Evolutionary conservation across 768 basidiomycete genomes (phyloP).

Genomic region (Wakefieldia striispora): DNA sequence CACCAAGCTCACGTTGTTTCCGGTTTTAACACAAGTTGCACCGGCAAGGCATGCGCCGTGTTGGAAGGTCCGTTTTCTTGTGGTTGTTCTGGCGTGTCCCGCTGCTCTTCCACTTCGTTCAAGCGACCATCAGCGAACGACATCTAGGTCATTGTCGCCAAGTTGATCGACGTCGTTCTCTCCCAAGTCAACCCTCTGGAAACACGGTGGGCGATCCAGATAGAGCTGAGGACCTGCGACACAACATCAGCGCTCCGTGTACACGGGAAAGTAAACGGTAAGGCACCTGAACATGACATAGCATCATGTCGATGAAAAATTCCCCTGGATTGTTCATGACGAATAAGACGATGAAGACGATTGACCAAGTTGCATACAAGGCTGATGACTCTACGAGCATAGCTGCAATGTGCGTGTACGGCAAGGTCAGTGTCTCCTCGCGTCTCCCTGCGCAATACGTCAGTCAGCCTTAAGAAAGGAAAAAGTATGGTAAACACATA

Average conservation of each 20-base stretch:
- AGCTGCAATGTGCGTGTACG: background rate
- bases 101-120: too few species aligned
- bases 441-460: background rate
- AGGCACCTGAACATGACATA: background rate
- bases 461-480: background rate
- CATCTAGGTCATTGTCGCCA: background rate
- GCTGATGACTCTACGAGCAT: background rate
- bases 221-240: background rate
- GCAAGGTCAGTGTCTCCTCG: background rate
- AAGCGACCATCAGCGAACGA: background rate
- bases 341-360: background rate
- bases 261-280: too few species aligned
- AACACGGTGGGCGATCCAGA: background rate
- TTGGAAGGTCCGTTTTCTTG: too few species aligned
- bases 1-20: too few species aligned
- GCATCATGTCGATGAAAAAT: background rate
- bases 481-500: background rate
- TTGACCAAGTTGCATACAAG: background rate
- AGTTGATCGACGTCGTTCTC: background rate
- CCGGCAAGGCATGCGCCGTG: too few species aligned
- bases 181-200: background rate
- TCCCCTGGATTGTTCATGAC: background rate
- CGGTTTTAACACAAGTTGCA: too few species aligned
- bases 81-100: too few species aligned
- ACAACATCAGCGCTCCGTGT: background rate